These are phyloP conservation scores for Tephrocybe sp. DNA, from an alignment of 768 basidiomycete genomes.

Conservation along the genomic window DNA sequence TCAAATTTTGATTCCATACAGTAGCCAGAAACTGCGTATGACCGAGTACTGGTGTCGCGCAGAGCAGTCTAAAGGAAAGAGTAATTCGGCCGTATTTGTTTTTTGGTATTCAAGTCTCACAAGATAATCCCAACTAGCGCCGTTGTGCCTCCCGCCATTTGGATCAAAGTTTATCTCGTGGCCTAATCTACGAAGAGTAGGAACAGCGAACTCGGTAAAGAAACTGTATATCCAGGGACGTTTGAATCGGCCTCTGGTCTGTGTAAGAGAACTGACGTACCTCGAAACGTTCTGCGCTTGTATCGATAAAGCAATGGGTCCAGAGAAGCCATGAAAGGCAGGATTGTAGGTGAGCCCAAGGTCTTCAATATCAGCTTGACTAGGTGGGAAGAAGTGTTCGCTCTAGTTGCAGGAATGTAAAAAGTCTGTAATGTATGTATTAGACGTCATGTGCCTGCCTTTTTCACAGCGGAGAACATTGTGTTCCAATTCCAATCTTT, in stretches of 20 bases:
- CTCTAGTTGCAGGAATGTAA: conserved; percentile 10
- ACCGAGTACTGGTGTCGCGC: conserved; percentile 12
- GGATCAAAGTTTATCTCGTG: conserved; percentile 13
- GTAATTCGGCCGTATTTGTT: not conserved
- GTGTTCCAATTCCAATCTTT: conserved; percentile 17
- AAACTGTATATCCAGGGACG: not conserved
- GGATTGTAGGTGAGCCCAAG: conserved; percentile 11
- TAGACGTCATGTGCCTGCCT: not conserved
- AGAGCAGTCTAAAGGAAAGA: conserved; percentile 6
- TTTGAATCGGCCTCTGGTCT: not conserved
- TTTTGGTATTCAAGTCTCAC: not conserved
- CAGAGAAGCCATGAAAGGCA: conserved; percentile 9
- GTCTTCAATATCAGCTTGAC: not conserved
- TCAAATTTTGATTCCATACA: not conserved
- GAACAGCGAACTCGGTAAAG: conserved; percentile 9
- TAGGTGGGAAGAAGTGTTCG: conserved; percentile 16
- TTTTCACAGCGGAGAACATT: conserved; percentile 14
- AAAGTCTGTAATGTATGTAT: not conserved
- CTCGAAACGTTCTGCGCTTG: conserved; percentile 14
- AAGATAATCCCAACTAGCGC: conserved; percentile 14
- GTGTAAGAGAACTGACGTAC: not conserved
- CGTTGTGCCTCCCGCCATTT: conserved; percentile 15
- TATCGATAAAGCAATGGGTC: conserved; percentile 13
- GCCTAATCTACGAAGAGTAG: conserved; percentile 13
- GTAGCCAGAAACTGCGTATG: conserved; percentile 17